phyloP scores from a whole-genome alignment of 805 yeast genomes.

The Clavispora fructus region DNA sequence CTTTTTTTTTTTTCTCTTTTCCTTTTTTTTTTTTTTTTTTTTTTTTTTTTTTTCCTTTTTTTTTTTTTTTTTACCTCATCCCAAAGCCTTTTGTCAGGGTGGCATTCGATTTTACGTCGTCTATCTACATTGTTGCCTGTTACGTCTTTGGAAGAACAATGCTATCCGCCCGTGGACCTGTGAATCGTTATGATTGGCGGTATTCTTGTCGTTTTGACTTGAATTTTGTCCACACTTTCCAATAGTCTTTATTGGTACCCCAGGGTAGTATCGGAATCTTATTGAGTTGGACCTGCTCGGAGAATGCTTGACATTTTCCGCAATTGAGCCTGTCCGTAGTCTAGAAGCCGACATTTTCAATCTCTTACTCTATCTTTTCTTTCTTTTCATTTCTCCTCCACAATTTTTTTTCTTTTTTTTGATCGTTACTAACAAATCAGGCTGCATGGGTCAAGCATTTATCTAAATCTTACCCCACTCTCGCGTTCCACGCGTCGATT shows the following conservation, averaged over 20 bases:
- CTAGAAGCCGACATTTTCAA: constrained; percentile 66
- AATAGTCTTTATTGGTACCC: constrained; percentile 38
- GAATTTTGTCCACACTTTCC: constrained; percentile 27
- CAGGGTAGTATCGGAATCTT: constrained; percentile 54
- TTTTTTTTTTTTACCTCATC: constrained; percentile 8
- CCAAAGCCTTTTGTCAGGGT: constrained; percentile 92
- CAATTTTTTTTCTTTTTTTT: not conserved
- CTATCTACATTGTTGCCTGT: constrained; percentile 65
- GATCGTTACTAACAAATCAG: constrained; percentile 38
- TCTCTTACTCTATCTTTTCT: constrained; percentile 4
- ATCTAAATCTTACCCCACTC: constrained; percentile 86
- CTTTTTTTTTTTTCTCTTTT: not conserved
- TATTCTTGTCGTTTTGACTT: constrained; percentile 33
- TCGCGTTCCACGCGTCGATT: constrained; percentile 97
- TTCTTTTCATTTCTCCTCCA: constrained; percentile 1
- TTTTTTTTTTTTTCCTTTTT: not conserved
- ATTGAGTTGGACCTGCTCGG: constrained; percentile 73
- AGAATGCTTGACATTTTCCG: constrained; percentile 15
- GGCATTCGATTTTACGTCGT: constrained; percentile 35
- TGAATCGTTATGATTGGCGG: constrained; percentile 31
- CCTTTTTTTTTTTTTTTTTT: not conserved
- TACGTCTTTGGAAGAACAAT: constrained; percentile 94
- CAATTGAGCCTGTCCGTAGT: constrained; percentile 66
- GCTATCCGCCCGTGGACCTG: constrained; percentile 49
- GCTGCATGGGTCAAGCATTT: constrained; percentile 98